Evolutionary conservation across 495 filamentous ascomycete species (phyloP).

Genomic region (Tuber aestivum): DNA sequence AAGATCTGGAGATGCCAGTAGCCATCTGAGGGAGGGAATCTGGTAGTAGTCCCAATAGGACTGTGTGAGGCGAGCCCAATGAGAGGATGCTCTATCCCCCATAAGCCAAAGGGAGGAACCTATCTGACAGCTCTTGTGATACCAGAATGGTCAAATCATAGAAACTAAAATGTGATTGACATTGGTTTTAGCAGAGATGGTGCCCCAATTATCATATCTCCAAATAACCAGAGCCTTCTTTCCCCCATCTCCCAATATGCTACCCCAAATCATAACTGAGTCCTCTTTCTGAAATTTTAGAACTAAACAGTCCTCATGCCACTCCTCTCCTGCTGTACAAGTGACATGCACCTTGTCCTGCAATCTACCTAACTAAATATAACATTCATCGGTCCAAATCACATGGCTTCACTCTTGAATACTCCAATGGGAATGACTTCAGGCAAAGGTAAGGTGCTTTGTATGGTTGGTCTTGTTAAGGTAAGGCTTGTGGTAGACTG

Average conservation of each 20-base stretch:
- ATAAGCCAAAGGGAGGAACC: constrained; percentile 10
- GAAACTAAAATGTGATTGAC: constrained; percentile 1
- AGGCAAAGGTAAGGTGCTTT: constrained; percentile 8
- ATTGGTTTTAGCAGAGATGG: constrained; percentile 9
- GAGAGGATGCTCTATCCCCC: constrained; percentile 14
- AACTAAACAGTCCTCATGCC: constrained; percentile 9
- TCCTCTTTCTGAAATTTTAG: constrained; percentile 12
- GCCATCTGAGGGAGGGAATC: constrained; percentile 9
- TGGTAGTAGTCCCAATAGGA: not conserved
- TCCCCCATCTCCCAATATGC: not conserved
- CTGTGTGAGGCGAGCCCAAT: constrained; percentile 3
- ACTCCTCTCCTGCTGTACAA: not conserved
- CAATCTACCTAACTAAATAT: constrained; percentile 9
- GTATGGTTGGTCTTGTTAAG: not conserved
- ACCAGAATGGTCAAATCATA: constrained; percentile 11
- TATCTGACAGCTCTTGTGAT: not conserved
- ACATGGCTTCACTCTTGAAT: constrained; percentile 13
- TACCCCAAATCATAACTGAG: constrained; percentile 15
- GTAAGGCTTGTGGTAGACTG: not conserved
- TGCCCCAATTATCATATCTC: constrained; percentile 13
- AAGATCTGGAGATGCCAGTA: not conserved
- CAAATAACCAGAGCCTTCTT: constrained; percentile 8
- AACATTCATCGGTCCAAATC: constrained; percentile 18
- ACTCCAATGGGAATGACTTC: constrained; percentile 2
- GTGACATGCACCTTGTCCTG: constrained; percentile 11